Base-by-base conservation (phyloP, 139 green algal species). In the Chlamydomonas eustigma region DNA sequence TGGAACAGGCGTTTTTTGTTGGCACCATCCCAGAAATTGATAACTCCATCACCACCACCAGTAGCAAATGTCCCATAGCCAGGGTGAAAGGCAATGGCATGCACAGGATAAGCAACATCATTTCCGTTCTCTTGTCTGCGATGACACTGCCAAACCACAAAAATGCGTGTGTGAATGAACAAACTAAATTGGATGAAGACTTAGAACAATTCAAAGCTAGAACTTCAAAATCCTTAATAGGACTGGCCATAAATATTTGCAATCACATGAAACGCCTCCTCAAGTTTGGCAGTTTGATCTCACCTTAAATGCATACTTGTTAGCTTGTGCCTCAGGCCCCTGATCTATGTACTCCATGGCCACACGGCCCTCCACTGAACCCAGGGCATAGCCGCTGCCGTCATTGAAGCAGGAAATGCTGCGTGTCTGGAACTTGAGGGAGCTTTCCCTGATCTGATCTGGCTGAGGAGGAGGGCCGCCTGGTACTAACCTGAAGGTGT, bases 1-100 rank as follows among this genome's bases (percentile, higher is more conserved):
- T 95, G 91, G 74, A 89, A 93, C 5, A 98, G 82, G 30, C 92
- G 87, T 85, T 98, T 98, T 84, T 97, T 96, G 83, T 97, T 94
- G 51, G 80, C 81, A 6, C 91, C 91, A 70, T 98, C 94, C 94
- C 94, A 98, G 1, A 96, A 81, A 73, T 93, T 95, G 4, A 97
- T 88, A 50, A 93, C 86, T 6, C 94, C 94, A 75, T 98, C 94
- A 22, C 92, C 92, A 4, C 94, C 90, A 37, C 94, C 94, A 2
- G 93, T 98, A 38, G 90, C 93, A 83, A 98, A 98, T 28, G 94
- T 97, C 67, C 94, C 94, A 66, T 81, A 81, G 4, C 39, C 52
- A 74, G 52, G 75, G 79, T 96, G 86, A 82, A 93, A 97, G n/a
- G 89, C 80, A 31, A 97, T 91, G 64, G 86, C 76, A 71, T 96